These are phyloP conservation scores for Clarireedia monteithiana DNA, from an alignment of 2,329 filamentous ascomycete genomes.

Conservation along the genomic window DNA sequence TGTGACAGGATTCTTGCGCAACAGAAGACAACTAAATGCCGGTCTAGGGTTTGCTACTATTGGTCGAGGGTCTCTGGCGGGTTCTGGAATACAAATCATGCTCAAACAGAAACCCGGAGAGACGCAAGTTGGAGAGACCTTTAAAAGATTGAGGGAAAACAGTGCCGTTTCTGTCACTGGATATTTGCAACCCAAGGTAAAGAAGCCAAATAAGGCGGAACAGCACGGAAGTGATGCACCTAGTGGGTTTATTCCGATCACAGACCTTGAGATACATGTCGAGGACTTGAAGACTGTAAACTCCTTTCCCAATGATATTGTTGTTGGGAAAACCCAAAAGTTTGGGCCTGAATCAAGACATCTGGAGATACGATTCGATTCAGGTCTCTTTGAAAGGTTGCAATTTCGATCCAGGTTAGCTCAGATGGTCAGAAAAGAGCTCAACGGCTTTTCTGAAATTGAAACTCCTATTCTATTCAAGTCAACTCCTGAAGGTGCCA, in stretches of 20 bases:
- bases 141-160: conserved; percentile 9
- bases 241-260: background rate
- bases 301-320: conserved; percentile 64
- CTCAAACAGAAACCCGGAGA: conserved; percentile 2
- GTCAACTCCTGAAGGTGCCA: conserved; percentile 89
- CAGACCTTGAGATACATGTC: conserved; percentile 50
- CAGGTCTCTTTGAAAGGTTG: conserved; percentile 58
- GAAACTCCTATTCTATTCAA: conserved; percentile 96
- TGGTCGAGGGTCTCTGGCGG: conserved; percentile 28
- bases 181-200: conserved; percentile 1
- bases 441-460: conserved; percentile 43
- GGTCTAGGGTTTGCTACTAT: conserved; percentile 62
- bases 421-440: conserved; percentile 39
- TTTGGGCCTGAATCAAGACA: conserved; percentile 73
- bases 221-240: background rate
- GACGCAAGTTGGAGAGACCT: background rate
- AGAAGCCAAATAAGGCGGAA: conserved; percentile 1
- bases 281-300: conserved; percentile 61
- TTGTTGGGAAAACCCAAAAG: conserved; percentile 61
- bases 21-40: conserved; percentile 58
- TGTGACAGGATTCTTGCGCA: conserved; percentile 65
- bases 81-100: conserved; percentile 26
- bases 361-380: conserved; percentile 74
- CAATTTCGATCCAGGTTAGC: conserved; percentile 56
- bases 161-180: conserved; percentile 6